Conservation (phyloP, 768 basidiomycete species). For the Kwoniella pini region DNA sequence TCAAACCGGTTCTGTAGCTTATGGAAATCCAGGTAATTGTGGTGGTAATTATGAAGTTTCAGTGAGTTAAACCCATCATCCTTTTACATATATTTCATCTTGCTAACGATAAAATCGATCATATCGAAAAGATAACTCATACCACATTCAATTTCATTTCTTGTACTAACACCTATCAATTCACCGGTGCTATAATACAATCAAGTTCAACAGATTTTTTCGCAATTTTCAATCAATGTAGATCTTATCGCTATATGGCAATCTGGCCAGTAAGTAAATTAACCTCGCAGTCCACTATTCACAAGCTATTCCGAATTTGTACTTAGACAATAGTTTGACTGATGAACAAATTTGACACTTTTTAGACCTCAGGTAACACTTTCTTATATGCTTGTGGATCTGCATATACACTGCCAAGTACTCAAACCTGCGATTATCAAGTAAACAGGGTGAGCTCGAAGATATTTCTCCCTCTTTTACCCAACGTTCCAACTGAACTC, state of each 20-base stretch:
- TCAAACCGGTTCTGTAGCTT: background rate
- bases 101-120: background rate
- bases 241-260: background rate
- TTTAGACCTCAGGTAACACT: background rate
- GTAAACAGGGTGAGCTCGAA: background rate
- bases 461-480: background rate
- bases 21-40: background rate
- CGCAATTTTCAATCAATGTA: background rate
- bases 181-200: background rate
- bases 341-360: background rate
- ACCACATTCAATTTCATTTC: background rate
- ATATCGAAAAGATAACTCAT: conserved; percentile 5
- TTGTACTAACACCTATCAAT: background rate
- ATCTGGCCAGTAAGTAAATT: conserved; percentile 1
- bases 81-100: too few species aligned
- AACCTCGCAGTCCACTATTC: too few species aligned
- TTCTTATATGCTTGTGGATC: background rate
- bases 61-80: background rate
- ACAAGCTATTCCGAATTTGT: too few species aligned
- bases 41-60: conserved; percentile 2
- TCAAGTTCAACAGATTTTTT: background rate
- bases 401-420: background rate
- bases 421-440: conserved; percentile 1
- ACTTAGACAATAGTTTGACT: too few species aligned
- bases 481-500: background rate